Evolutionary conservation across 345 rosid genomes (phyloP).

Genomic region (Hypericum androsaemum): DNA sequence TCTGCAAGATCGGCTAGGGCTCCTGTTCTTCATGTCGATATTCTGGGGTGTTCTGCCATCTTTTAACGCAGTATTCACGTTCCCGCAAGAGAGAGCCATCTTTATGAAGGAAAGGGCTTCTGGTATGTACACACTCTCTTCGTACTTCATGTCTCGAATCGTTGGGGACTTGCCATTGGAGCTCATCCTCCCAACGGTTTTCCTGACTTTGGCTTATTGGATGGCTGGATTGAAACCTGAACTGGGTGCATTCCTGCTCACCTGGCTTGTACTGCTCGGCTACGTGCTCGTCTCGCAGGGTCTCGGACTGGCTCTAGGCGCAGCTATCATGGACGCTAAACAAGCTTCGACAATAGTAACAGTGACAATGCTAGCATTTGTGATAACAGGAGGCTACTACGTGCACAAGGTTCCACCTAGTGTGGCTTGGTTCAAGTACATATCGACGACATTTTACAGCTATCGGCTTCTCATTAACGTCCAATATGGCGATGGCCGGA

Average conservation of each 20-base stretch:
- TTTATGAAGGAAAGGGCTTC: slow-evolving; percentile 69
- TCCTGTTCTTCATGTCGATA: slow-evolving; percentile 73
- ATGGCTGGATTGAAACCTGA: slow-evolving; percentile 71
- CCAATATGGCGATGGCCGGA: slow-evolving; percentile 54
- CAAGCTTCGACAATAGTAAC: slow-evolving; percentile 81
- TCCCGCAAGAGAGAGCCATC: slow-evolving; percentile 84
- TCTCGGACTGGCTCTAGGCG: slow-evolving; percentile 76
- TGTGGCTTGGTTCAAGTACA: slow-evolving; percentile 70
- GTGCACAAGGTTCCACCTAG: slow-evolving; percentile 70
- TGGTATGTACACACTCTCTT: slow-evolving; percentile 82
- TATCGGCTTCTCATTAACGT: slow-evolving; percentile 52
- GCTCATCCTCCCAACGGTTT: slow-evolving; percentile 69
- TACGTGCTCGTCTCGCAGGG: slow-evolving; percentile 86
- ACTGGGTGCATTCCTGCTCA: slow-evolving; percentile 34
- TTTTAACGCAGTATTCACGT: slow-evolving; percentile 68
- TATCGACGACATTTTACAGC: slow-evolving; percentile 62
- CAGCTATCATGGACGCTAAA: slow-evolving; percentile 77
- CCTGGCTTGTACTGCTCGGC: slow-evolving; percentile 50
- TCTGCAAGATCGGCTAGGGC: slow-evolving; percentile 75
- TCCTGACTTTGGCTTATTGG: slow-evolving; percentile 62
- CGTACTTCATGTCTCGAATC: slow-evolving; percentile 81
- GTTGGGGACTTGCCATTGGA: slow-evolving; percentile 86
- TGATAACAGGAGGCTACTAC: slow-evolving; percentile 74
- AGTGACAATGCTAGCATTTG: slow-evolving; percentile 79
- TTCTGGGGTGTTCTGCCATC: slow-evolving; percentile 97